phyloP scores from a whole-genome alignment of 257 asterid species.

The Petrea volubilis region DNA sequence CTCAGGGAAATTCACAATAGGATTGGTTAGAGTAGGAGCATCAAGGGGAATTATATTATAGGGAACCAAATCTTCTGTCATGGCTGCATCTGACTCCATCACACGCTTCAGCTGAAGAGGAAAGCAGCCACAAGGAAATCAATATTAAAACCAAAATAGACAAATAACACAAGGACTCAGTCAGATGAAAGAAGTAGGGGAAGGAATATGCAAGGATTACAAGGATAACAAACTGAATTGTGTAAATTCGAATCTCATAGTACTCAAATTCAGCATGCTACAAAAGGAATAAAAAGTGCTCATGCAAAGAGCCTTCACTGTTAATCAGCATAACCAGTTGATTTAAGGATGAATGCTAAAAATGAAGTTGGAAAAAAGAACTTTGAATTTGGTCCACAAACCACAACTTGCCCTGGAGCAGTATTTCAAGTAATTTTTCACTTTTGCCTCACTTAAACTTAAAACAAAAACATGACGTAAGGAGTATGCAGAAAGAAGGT shows the following conservation, averaged over 20 bases:
- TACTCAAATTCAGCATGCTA: not conserved
- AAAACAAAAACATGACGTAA: not conserved
- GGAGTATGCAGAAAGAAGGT: constrained; percentile 6
- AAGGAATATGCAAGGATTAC: not conserved
- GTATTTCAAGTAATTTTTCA: not conserved
- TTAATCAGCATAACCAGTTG: not conserved
- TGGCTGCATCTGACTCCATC: constrained; percentile 96
- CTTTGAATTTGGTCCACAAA: not conserved
- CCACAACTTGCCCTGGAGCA: not conserved
- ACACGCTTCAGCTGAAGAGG: constrained; percentile 78
- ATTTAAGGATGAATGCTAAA: not conserved
- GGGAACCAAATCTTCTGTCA: constrained; percentile 90
- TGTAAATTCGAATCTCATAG: not conserved
- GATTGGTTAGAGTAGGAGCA: constrained; percentile 73
- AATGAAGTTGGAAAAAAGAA: constrained; percentile 6
- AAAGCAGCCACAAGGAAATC: constrained; percentile 27
- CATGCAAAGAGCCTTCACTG: not conserved
- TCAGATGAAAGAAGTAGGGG: not conserved
- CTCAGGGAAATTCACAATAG: constrained; percentile 76
- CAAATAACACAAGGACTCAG: constrained; percentile 3
- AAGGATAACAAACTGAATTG: not conserved
- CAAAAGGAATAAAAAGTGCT: constrained; percentile 4
- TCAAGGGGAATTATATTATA: constrained; percentile 93
- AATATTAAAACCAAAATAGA: not conserved
- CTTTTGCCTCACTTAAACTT: not conserved